Base-by-base conservation (phyloP, 371 early-diverging fungal species). In the Syncephalastrum sp. region DNA sequence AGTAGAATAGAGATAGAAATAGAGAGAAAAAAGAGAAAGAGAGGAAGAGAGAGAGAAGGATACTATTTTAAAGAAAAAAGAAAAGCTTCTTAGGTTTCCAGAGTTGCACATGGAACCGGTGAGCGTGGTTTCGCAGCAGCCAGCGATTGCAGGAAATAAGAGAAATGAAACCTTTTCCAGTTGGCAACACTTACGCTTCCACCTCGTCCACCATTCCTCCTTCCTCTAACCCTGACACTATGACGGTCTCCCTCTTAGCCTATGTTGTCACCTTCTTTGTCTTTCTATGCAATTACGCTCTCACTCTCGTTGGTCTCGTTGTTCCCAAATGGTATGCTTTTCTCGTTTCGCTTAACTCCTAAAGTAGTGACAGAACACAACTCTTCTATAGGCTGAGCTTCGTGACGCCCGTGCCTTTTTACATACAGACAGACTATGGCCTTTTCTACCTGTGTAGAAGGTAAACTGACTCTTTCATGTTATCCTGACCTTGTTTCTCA, bases 371-470 rank as follows among this genome's bases (percentile, higher is more conserved):
- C 41, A 41, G 6, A 24, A 17, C 19, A 46, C 25, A 17, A 41
- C 16, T 25, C 15, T 42, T 1, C 14, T 53, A 42, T 54, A 75
- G 74, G 76, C 50, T 75, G 14, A 74, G 69, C 3, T 76, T 76
- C 69, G 66, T 70, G 14, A 65, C 69, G 38, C 79, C 79, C 13
- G 54, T 67, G 23, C 79, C 79, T 4, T 68, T 76, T 58, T 74
- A 76, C 51, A 74, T 68, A 47, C 75, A 78, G 56, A 78, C 73
- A 49, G 73, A 73, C 46, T 78, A 78, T 59, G 77, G 77, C 2
- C 56, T 77, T 13, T 77, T 77, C 21, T 68, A 58, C 33, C 29
- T 69, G 15, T 78, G 79, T 45, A 54, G 68, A 64, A 78, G 75
- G 79, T 75, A 21, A 21, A 63, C 44, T 19, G 42, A 5, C 44